A percentile compares a stretch with the other conserved stretches of the same genome.
These are phyloP conservation scores for Cercospora sp. DNA, from an alignment of 2,329 filamentous ascomycete species.

Conservation along the genomic window DNA sequence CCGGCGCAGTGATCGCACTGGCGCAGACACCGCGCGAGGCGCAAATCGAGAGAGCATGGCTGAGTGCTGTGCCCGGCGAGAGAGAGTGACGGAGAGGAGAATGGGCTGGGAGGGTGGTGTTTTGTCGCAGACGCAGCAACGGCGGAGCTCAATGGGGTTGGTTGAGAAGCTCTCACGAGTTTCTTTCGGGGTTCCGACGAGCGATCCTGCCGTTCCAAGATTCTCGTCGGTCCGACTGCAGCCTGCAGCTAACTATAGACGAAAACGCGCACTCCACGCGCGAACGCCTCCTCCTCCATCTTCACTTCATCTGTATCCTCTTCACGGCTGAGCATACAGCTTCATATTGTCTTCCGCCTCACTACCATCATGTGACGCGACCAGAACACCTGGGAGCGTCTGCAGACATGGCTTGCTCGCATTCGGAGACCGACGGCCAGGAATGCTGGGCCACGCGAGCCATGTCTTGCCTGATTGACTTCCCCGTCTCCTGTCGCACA, in stretches of 20 bases:
- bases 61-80: constrained; percentile 15
- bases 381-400: neutral
- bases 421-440: neutral
- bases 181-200: constrained; percentile 5
- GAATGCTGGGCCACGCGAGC: neutral
- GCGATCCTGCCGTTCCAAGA: neutral
- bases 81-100: constrained; percentile 7
- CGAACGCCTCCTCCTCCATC: neutral
- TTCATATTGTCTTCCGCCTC: too few species aligned
- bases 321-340: neutral
- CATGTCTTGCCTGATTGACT: constrained; percentile 1
- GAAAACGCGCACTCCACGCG: neutral
- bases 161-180: constrained; percentile 9
- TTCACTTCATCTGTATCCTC: constrained; percentile 1
- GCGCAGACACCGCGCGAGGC: constrained; percentile 40
- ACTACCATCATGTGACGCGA: neutral
- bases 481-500: constrained; percentile 5
- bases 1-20: constrained; percentile 35
- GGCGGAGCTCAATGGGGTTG: constrained; percentile 13
- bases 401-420: neutral
- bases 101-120: constrained; percentile 7
- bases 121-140: neutral
- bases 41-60: constrained; percentile 42
- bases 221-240: constrained; percentile 7
- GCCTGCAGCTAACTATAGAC: constrained; percentile 2